Evolutionary conservation across 164 flowering plant species (phyloP).

Genomic region (Piper longum): DNA sequence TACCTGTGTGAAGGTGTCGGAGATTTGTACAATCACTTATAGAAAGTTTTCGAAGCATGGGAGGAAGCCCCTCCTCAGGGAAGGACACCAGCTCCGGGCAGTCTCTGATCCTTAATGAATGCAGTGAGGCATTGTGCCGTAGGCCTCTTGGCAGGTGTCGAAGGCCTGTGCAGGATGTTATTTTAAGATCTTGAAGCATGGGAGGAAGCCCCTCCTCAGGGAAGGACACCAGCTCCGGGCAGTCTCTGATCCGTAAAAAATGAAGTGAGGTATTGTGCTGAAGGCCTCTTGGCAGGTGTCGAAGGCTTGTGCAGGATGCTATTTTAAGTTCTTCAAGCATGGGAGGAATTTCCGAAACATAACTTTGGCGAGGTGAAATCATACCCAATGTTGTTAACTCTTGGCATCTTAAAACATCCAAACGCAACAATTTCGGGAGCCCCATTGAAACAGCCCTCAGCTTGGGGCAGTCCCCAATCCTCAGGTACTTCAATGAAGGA

Average conservation of each 20-base stretch:
- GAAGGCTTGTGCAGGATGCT: not conserved
- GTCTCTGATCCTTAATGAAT: too few relatives aligned
- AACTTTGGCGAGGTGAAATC: not conserved
- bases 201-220: too few relatives aligned
- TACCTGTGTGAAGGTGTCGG: too few relatives aligned
- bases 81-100: too few relatives aligned
- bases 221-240: not conserved
- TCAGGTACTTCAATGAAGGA: constrained; percentile 10
- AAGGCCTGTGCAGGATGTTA: too few relatives aligned
- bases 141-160: too few relatives aligned
- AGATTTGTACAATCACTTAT: too few relatives aligned
- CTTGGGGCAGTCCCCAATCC: constrained; percentile 1
- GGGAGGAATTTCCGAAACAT: too few relatives aligned
- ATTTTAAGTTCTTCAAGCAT: constrained; percentile 3
- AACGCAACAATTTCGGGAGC: constrained; percentile 12
- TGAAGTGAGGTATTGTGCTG: constrained; percentile 1
- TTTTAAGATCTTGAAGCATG: too few relatives aligned
- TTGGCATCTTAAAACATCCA: not conserved
- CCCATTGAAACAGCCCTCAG: constrained; percentile 4
- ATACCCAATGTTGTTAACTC: not conserved
- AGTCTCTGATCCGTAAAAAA: constrained; percentile 1
- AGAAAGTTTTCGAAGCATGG: not conserved
- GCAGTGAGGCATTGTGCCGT: too few relatives aligned
- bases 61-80: too few relatives aligned
- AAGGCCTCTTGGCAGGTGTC: not conserved